Conservation (phyloP, 2,329 filamentous ascomycete genomes). For the Macrophomina phaseolina region DNA sequence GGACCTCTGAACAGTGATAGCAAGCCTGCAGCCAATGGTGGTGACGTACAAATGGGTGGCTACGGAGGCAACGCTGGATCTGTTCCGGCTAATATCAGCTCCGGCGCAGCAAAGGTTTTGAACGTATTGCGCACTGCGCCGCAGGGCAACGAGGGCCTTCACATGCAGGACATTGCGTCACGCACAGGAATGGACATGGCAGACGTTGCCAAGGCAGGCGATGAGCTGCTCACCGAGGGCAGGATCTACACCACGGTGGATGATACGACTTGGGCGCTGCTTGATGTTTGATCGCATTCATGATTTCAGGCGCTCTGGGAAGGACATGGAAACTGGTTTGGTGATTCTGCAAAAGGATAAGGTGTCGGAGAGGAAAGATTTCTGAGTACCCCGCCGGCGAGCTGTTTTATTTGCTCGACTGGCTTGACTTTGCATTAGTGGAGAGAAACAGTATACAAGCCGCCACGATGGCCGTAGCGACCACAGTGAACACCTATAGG, state of each 20-base stretch:
- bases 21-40: slow-evolving; percentile 36
- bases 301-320: slow-evolving; percentile 5
- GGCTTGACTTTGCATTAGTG: slow-evolving; percentile 38
- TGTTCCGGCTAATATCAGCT: slow-evolving; percentile 42
- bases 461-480: slow-evolving; percentile 47
- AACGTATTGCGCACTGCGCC: slow-evolving; percentile 69
- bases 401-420: background rate
- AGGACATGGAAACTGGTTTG: background rate
- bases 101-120: slow-evolving; percentile 72
- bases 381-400: background rate
- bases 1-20: slow-evolving; percentile 61
- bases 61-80: slow-evolving; percentile 3
- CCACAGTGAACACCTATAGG: slow-evolving; percentile 43
- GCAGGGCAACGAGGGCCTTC: slow-evolving; percentile 80
- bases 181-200: slow-evolving; percentile 68
- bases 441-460: slow-evolving; percentile 50
- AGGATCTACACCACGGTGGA: slow-evolving; percentile 90
- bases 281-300: slow-evolving; percentile 63
- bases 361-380: background rate
- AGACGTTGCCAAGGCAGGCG: slow-evolving; percentile 77
- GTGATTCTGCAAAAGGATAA: slow-evolving; percentile 1
- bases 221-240: slow-evolving; percentile 76
- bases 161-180: slow-evolving; percentile 77
- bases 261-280: slow-evolving; percentile 87
- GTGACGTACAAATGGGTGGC: slow-evolving; percentile 17